Evolutionary conservation across 1,139 yeast genomes (phyloP).

Genomic region (Sugiyamaella castrensis): DNA sequence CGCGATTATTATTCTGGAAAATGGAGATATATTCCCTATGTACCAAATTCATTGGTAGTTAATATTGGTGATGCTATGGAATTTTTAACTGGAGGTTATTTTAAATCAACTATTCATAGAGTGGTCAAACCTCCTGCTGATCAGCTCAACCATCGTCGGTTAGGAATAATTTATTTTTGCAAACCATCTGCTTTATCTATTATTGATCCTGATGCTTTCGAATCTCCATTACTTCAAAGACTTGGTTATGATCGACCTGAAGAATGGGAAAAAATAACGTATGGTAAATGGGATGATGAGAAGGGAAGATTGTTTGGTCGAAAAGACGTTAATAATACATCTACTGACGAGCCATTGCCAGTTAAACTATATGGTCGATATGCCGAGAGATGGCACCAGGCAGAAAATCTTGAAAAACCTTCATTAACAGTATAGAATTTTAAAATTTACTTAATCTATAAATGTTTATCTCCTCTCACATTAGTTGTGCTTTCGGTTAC

Average conservation of each 20-base stretch:
- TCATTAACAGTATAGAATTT: too few relatives aligned
- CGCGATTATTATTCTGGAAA: conserved; percentile 46
- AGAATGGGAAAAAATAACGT: conserved; percentile 43
- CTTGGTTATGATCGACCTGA: conserved; percentile 39
- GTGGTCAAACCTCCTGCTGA: conserved; percentile 48
- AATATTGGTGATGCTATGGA: conserved; percentile 52
- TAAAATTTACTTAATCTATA: too few relatives aligned
- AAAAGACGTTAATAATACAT: conserved; percentile 28
- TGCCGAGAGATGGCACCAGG: conserved; percentile 46
- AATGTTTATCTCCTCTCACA: too few relatives aligned
- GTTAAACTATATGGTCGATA: conserved; percentile 42
- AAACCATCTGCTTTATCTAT: conserved; percentile 38
- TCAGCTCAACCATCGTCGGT: conserved; percentile 41
- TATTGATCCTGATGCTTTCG: conserved; percentile 44
- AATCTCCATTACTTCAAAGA: conserved; percentile 40
- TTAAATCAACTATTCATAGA: conserved; percentile 48
- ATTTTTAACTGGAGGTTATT: conserved; percentile 49
- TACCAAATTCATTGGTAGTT: conserved; percentile 47
- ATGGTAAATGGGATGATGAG: conserved; percentile 43
- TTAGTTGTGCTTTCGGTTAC: too few relatives aligned
- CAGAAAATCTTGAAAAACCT: neutral
- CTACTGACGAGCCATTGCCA: conserved; percentile 43
- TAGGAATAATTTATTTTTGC: conserved; percentile 47
- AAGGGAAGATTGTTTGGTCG: conserved; percentile 46
- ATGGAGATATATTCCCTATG: conserved; percentile 51